Evolutionary conservation across 2,329 filamentous ascomycete genomes (phyloP), one percentile per base, ranked within the genome.

Genomic region (Colletotrichum sp.): DNA sequence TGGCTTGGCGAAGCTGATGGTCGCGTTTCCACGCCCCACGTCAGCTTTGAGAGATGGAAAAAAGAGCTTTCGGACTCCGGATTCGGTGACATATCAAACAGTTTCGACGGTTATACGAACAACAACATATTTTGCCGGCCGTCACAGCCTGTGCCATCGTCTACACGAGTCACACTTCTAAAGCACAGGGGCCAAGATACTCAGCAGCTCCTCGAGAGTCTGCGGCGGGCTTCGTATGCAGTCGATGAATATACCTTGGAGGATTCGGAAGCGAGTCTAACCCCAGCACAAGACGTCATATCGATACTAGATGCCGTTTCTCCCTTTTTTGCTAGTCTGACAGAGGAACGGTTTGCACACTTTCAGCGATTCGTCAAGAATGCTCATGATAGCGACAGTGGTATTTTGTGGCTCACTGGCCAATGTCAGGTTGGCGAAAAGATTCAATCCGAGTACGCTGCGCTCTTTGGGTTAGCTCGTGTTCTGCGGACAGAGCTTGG

Each of bases 1-100:
- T 86, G 84, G 84, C 76, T 82, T 2, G 84, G 84, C 5, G 75
- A 70, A 9, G 78, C 79, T 1, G 82, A 85, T 18, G 78, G 73
- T 12, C 79, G 83, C 12, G 18, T 62, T 6, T 70, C 79, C 6
- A 78, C 79, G 58, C 83, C 84, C 4, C 80, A 78, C 27, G 73
- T 84, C 25, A 56, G 74, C 58, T 55, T 56, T 27, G 62, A 67
- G 4, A 36, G 64, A 27, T 85, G 83, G 84, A 71, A 80, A 8
- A 18, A 36, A 5, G 79, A 83, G 15, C 76, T 85, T 3, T 76
- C 73, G 16, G 52, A 48, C 2, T 79, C 80, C 3, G 81, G 81
- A 0, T 84, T 84, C 66, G 43, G 52, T 2, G 79, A 80, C 12
- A 34, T 66, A n/a, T 15, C 48, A 18, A 61, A 64, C 8, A 56